A percentile compares a stretch with the other conserved stretches of the same genome.
Conservation (phyloP, 2,329 filamentous ascomycete species). For the Ambrosiella beaveri region DNA sequence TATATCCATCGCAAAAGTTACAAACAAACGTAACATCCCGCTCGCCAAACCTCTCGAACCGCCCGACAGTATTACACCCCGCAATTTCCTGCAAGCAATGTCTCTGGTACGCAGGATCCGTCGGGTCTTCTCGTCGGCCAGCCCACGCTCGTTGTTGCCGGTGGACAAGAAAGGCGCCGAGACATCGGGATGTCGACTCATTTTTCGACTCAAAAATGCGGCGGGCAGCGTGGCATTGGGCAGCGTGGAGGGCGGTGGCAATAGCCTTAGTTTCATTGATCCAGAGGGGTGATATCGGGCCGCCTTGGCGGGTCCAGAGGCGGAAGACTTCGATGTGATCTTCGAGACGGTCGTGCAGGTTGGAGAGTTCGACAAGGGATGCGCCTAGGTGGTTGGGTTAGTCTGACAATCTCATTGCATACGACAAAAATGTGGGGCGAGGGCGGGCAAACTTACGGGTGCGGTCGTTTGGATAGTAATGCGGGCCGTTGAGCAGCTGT, state of each 20-base stretch:
- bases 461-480: constrained; percentile 39
- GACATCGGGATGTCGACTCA: constrained; percentile 30
- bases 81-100: constrained; percentile 31
- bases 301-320: constrained; percentile 37
- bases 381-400: constrained; percentile 23
- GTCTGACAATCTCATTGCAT: constrained; percentile 1
- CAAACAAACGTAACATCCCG: constrained; percentile 40
- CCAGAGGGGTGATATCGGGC: constrained; percentile 39
- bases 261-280: constrained; percentile 33
- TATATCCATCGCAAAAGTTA: constrained; percentile 43
- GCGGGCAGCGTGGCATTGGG: constrained; percentile 38
- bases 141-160: constrained; percentile 26
- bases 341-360: constrained; percentile 28
- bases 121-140: constrained; percentile 11
- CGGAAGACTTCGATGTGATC: constrained; percentile 32
- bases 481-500: constrained; percentile 35
- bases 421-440: neutral
- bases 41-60: constrained; percentile 38
- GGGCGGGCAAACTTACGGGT: constrained; percentile 4
- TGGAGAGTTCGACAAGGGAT: constrained; percentile 33
- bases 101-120: constrained; percentile 22
- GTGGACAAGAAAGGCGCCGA: constrained; percentile 38
- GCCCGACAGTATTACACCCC: constrained; percentile 34
- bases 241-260: constrained; percentile 34
- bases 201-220: constrained; percentile 37